A percentile compares a stretch with the other conserved stretches of the same genome.
Evolutionary conservation across 2,329 filamentous ascomycete species (phyloP).

Genomic region (Penicillium italicum): DNA sequence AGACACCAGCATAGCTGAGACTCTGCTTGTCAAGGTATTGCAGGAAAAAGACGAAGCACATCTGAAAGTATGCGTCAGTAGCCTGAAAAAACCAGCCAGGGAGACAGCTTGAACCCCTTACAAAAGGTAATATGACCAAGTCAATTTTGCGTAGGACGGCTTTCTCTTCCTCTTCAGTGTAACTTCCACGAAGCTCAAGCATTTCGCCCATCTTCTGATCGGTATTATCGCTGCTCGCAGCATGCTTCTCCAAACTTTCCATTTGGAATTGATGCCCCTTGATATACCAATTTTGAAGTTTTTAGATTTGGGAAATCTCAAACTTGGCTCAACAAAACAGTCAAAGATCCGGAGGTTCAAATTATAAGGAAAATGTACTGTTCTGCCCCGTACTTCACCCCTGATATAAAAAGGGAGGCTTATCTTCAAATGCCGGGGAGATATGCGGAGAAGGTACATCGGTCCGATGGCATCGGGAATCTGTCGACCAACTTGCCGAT

Average conservation of each 20-base stretch:
- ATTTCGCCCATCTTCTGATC: slow-evolving; percentile 2
- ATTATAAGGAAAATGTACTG: not conserved
- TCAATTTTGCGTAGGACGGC: slow-evolving; percentile 19
- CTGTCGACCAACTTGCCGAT: slow-evolving; percentile 14
- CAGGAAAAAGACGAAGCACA: slow-evolving; percentile 45
- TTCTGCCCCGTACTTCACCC: not conserved
- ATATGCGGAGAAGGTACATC: slow-evolving; percentile 13
- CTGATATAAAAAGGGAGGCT: not conserved
- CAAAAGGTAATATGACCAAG: slow-evolving; percentile 20
- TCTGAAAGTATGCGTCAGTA: slow-evolving; percentile 20
- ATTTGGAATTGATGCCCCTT: not conserved
- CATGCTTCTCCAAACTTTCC: slow-evolving; percentile 4
- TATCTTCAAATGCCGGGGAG: not conserved
- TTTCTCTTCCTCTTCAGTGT: slow-evolving; percentile 16
- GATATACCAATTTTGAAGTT: not conserved
- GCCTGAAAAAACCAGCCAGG: not conserved
- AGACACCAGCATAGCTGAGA: slow-evolving; percentile 47
- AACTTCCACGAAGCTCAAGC: slow-evolving; percentile 5
- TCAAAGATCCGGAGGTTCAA: not conserved
- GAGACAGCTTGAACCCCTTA: not conserved
- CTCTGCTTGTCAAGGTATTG: slow-evolving; percentile 47
- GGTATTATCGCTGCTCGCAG: slow-evolving; percentile 6
- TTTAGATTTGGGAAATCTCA: not conserved
- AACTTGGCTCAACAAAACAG: not conserved
- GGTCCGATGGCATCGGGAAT: slow-evolving; percentile 13